Evolutionary conservation across 768 basidiomycete genomes (phyloP).

Genomic region (Pleurotus eryngii): DNA sequence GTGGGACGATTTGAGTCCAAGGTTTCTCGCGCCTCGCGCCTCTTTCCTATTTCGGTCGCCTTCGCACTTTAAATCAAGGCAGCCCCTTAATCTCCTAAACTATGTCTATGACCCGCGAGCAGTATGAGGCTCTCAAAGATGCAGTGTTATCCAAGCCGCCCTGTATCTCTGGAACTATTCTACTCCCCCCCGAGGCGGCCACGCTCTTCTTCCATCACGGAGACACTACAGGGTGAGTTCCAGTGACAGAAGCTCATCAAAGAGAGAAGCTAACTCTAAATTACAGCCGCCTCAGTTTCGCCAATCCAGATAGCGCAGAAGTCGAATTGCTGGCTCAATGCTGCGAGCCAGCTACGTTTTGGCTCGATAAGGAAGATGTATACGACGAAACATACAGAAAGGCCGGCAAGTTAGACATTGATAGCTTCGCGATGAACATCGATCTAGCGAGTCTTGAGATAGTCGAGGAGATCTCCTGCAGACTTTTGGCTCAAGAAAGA

Average conservation of each 20-base stretch:
- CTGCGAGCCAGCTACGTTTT: constrained; percentile 31
- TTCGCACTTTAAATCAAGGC: too few relatives aligned
- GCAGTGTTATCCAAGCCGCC: too few relatives aligned
- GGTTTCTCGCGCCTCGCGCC: too few relatives aligned
- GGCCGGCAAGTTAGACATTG: constrained; percentile 28
- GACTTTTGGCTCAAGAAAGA: constrained; percentile 14
- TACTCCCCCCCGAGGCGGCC: not conserved
- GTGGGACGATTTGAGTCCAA: too few relatives aligned
- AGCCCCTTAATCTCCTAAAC: too few relatives aligned
- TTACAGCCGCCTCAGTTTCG: not conserved
- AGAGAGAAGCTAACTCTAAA: not conserved
- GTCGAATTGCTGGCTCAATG: constrained; percentile 25
- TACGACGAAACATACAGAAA: constrained; percentile 34
- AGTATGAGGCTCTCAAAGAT: too few relatives aligned
- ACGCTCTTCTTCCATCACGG: constrained; percentile 4
- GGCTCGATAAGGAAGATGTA: constrained; percentile 24
- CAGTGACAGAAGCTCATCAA: not conserved
- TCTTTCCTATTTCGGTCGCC: too few relatives aligned
- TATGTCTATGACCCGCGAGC: too few relatives aligned
- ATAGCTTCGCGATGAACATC: constrained; percentile 23
- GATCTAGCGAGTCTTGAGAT: constrained; percentile 20
- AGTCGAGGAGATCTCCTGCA: constrained; percentile 18
- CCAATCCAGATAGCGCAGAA: not conserved
- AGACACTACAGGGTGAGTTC: not conserved
- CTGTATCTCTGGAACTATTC: not conserved